phyloP scores from a whole-genome alignment of 441 rosid genomes.

The Isatis lusitanica region DNA sequence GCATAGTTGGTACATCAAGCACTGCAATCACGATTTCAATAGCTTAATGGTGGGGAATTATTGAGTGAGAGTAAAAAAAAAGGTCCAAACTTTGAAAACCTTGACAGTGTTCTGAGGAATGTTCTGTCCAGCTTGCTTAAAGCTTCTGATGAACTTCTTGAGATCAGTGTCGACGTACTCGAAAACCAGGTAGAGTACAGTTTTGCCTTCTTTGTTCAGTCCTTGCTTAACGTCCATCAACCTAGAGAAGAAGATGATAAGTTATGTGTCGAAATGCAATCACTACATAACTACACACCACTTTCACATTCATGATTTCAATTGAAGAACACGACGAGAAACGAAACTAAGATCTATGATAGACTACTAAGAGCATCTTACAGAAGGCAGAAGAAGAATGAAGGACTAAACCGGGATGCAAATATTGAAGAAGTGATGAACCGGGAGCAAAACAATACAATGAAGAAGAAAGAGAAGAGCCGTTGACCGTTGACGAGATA shows the following conservation, averaged over 20 bases:
- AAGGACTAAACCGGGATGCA: no score
- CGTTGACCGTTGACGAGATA: no score
- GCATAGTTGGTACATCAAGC: constrained; percentile 96
- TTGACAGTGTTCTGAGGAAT: constrained; percentile 60
- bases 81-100: constrained; percentile 38
- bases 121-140: constrained; percentile 64
- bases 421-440: no score
- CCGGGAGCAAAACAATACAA: no score
- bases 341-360: no score
- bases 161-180: constrained; percentile 97
- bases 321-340: background rate
- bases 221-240: constrained; percentile 96
- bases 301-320: background rate
- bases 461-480: no score
- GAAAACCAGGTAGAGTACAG: constrained; percentile 90
- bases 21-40: constrained; percentile 42
- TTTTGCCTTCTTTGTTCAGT: constrained; percentile 80
- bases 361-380: no score
- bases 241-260: constrained; percentile 40
- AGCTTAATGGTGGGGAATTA: background rate
- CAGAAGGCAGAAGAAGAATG: no score
- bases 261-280: no score
- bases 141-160: constrained; percentile 81
- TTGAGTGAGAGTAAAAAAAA: background rate
- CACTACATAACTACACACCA: no score